Evolutionary conservation across 345 rosid genomes (phyloP).

Genomic region (Ceriops zippeliana): DNA sequence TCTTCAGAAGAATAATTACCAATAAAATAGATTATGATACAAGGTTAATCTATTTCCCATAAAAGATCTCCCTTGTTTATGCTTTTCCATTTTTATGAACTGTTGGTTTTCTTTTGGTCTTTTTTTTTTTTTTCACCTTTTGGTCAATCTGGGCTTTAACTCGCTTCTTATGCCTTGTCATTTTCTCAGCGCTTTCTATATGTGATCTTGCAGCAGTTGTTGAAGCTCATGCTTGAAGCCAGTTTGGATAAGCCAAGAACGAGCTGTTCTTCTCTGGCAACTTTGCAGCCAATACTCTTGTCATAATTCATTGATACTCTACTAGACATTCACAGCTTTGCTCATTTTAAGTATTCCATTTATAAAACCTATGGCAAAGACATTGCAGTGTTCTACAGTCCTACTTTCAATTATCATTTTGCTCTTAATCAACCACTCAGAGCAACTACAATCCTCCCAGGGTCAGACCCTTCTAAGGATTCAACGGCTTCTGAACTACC

Average conservation of each 20-base stretch:
- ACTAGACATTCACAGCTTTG: neutral
- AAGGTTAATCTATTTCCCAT: neutral
- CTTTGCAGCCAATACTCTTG: conserved; percentile 1
- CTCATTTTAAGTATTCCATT: conserved; percentile 8
- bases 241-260: neutral
- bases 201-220: neutral
- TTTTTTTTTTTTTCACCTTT: neutral
- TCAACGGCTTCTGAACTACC: conserved; percentile 57
- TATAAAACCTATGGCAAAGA: conserved; percentile 41
- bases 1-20: neutral
- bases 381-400: conserved; percentile 26
- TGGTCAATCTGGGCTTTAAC: neutral
- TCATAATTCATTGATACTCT: neutral
- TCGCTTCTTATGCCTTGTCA: neutral
- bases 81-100: no score
- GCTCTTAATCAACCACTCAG: conserved; percentile 39
- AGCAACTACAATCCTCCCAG: conserved; percentile 72
- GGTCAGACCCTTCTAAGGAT: conserved; percentile 66
- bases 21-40: neutral
- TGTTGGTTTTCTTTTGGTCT: neutral
- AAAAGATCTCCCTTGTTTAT: no score
- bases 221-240: neutral
- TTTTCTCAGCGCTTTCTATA: neutral
- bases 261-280: neutral
- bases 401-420: conserved; percentile 37